phyloP scores from a whole-genome alignment of 2,329 filamentous ascomycete genomes.

The Bipolaris sorokiniana region DNA sequence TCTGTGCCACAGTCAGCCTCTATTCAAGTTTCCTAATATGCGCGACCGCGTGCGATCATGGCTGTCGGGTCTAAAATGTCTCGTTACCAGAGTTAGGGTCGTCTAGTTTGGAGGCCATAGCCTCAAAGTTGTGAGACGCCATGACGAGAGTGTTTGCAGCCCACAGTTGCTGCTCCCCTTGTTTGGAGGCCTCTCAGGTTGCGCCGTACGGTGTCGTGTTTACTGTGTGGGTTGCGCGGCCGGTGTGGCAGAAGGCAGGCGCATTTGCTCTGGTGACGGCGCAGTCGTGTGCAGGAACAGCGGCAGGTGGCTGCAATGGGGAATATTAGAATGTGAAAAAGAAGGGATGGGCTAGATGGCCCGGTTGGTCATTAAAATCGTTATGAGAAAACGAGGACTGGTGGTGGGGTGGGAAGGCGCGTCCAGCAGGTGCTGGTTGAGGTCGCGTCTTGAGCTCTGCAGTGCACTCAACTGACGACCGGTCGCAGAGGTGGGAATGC shows the following conservation, averaged over 20 bases:
- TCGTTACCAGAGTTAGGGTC: conserved; percentile 50
- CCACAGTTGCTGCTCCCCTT: conserved; percentile 29
- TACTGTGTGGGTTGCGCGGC: conserved; percentile 24
- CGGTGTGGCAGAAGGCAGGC: conserved; percentile 24
- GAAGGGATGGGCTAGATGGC: conserved; percentile 29
- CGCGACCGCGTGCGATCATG: conserved; percentile 6
- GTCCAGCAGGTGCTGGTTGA: conserved; percentile 38
- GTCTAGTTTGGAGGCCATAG: conserved; percentile 55
- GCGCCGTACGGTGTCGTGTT: conserved; percentile 10
- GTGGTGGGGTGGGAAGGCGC: conserved; percentile 36
- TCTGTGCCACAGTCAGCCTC: conserved; percentile 62
- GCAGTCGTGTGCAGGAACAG: conserved; percentile 17
- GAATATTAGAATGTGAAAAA: conserved; percentile 30
- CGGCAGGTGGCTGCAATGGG: conserved; percentile 14
- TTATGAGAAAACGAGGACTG: conserved; percentile 32
- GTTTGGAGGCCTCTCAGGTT: conserved; percentile 13
- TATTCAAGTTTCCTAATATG: not conserved
- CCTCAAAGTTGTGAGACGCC: conserved; percentile 53
- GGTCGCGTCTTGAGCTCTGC: conserved; percentile 38
- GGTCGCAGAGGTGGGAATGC: conserved; percentile 11
- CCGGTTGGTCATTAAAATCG: conserved; percentile 40
- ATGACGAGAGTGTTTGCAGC: conserved; percentile 39
- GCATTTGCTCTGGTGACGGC: conserved; percentile 35
- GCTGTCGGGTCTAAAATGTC: not conserved
- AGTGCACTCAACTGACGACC: conserved; percentile 18